Conservation (phyloP, 768 basidiomycete genomes). For the Lactarius vividus region DNA sequence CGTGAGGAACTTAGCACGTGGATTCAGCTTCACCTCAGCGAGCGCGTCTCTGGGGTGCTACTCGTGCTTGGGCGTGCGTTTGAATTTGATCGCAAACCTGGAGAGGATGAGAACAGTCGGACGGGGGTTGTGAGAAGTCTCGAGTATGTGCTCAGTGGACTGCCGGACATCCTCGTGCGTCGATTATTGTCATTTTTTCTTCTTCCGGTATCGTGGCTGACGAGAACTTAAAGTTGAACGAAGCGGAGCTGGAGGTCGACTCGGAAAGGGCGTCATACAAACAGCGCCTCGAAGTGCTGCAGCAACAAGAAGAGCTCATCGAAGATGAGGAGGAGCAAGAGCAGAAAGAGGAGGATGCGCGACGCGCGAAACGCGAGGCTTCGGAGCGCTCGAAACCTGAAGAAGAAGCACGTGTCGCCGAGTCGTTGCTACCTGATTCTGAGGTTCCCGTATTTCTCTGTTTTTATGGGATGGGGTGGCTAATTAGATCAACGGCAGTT, state of each 20-base stretch:
- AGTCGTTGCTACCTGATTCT: constrained; percentile 82
- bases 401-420: constrained; percentile 72
- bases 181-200: not conserved
- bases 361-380: constrained; percentile 77
- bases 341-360: constrained; percentile 90
- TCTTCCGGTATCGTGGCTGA: constrained; percentile 6
- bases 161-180: constrained; percentile 91
- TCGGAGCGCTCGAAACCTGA: constrained; percentile 57
- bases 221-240: constrained; percentile 68
- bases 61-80: constrained; percentile 94
- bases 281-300: constrained; percentile 96
- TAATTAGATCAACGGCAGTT: constrained; percentile 42
- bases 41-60: constrained; percentile 90
- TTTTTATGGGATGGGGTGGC: not conserved
- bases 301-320: constrained; percentile 98
- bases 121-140: constrained; percentile 75
- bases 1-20: constrained; percentile 89
- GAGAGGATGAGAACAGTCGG: constrained; percentile 79
- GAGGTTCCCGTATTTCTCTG: constrained; percentile 44
- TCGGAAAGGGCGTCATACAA: constrained; percentile 94
- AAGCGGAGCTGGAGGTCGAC: constrained; percentile 95
- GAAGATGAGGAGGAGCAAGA: constrained; percentile 99
- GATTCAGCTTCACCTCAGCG: constrained; percentile 88
- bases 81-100: constrained; percentile 78
- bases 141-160: constrained; percentile 84